Base-by-base conservation (phyloP, 768 basidiomycete genomes). In the Amanita jacksonii region DNA sequence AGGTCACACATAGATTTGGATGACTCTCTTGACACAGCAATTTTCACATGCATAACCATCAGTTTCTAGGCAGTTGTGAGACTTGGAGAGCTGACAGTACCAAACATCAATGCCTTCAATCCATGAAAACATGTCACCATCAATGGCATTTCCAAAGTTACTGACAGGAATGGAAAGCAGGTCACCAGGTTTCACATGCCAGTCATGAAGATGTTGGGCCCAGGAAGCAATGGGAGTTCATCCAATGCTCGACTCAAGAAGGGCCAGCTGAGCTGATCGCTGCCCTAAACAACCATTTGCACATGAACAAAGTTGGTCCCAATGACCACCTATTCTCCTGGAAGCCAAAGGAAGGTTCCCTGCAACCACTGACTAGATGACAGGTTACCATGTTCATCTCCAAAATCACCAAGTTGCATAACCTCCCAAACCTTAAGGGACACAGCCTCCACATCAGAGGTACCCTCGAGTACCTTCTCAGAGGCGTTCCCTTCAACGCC, bases 381-480 rank as follows among this genome's bases (percentile, higher is more conserved):
- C 24, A 41, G 15, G 24, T 41, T 16, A 41, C 39, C 25, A 5
- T 7, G 9, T 27, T 19, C 24, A 10, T 41, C n/a, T 15, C 20
- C 16, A 39, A 39, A 19, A 5, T 39, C 6, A 19, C 38, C 10
- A 7, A 19, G 16, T 22, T 13, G 23, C 38, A 10, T 20, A 39
- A 39, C 38, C 19, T 39, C 24, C 28, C 28, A 16, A 25, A 27
- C 18, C n/a, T 57, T 2, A 53, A 55, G 22, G 59, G 61, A 1
- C 65, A 67, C 41, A 52, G 57, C 12, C 48, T 64, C 4, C 45
- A 53, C 1, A 64, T 66, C 57, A n/a, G n/a, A n/a, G n/a, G n/a
- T n/a, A n/a, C n/a, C n/a, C n/a, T n/a, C n/a, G n/a, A n/a, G n/a
- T n/a, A n/a, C n/a, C n/a, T n/a, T n/a, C n/a, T n/a, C n/a, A n/a